phyloP scores from a whole-genome alignment of 371 early-diverging fungal genomes.

The Funneliformis caledonium region DNA sequence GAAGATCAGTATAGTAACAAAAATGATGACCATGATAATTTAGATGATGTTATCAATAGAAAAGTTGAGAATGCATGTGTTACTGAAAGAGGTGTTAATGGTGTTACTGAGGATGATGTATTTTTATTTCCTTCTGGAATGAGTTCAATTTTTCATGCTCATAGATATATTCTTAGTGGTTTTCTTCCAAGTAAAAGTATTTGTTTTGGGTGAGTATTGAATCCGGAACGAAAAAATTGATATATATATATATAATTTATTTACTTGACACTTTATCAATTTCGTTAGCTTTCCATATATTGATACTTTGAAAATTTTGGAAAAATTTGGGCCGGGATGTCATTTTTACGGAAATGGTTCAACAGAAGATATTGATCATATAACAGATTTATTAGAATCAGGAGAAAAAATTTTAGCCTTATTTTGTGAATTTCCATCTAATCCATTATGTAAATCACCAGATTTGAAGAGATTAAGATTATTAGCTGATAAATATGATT shows the following conservation, averaged over 20 bases:
- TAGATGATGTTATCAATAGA: conserved; percentile 8
- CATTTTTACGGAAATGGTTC: conserved; percentile 87
- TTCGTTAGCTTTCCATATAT: conserved; percentile 84
- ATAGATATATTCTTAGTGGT: conserved; percentile 61
- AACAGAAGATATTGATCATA: conserved; percentile 66
- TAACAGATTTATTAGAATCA: conserved; percentile 64
- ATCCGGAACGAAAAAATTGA: neutral
- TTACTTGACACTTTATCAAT: neutral
- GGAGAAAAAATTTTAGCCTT: conserved; percentile 75
- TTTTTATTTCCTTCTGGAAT: conserved; percentile 90
- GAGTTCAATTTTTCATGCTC: conserved; percentile 91
- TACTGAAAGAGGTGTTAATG: conserved; percentile 55
- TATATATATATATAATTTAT: neutral
- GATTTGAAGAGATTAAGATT: conserved; percentile 73
- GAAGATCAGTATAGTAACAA: conserved; percentile 42
- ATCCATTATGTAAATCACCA: conserved; percentile 87
- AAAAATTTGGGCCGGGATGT: conserved; percentile 91
- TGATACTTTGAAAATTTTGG: conserved; percentile 92
- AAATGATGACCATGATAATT: conserved; percentile 41
- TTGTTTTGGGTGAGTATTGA: conserved; percentile 80
- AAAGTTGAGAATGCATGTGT: neutral
- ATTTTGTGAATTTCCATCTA: conserved; percentile 93
- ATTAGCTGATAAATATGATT: conserved; percentile 78
- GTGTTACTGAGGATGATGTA: conserved; percentile 78
- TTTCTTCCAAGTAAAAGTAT: conserved; percentile 69